Evolutionary conservation across 1,139 yeast species (phyloP).

Genomic region (Suhomyces maxii): DNA sequence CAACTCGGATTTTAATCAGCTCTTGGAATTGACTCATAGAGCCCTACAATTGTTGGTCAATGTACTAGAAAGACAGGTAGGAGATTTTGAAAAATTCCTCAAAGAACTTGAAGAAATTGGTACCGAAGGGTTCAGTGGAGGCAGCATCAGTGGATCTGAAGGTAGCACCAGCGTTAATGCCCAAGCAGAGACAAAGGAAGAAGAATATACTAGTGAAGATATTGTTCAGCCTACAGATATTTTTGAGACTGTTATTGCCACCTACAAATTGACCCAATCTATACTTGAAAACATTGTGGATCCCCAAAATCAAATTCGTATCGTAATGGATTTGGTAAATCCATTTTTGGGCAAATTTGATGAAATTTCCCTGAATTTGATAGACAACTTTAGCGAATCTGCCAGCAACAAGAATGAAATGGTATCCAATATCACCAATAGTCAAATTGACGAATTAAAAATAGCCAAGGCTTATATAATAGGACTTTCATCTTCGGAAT

Average conservation of each 20-base stretch:
- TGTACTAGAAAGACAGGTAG: constrained; percentile 24
- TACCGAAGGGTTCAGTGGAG: background rate
- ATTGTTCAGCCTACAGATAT: constrained; percentile 41
- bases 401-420: constrained; percentile 23
- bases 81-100: constrained; percentile 29
- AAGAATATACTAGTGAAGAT: constrained; percentile 28
- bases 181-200: constrained; percentile 12
- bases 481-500: constrained; percentile 20
- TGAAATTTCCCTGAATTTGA: constrained; percentile 22
- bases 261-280: constrained; percentile 33
- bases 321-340: constrained; percentile 10
- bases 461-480: constrained; percentile 26
- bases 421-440: constrained; percentile 25
- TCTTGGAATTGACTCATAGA: constrained; percentile 20
- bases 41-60: constrained; percentile 19
- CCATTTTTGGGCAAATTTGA: constrained; percentile 25
- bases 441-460: constrained; percentile 27
- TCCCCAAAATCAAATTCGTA: constrained; percentile 1
- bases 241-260: constrained; percentile 35
- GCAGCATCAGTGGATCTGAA: background rate
- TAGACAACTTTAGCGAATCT: constrained; percentile 23
- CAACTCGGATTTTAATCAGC: constrained; percentile 12
- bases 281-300: constrained; percentile 25
- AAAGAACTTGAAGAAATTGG: constrained; percentile 22
- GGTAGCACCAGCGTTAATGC: constrained; percentile 2